phyloP scores from a whole-genome alignment of 2,329 filamentous ascomycete genomes.

The Penicillium palitans region DNA sequence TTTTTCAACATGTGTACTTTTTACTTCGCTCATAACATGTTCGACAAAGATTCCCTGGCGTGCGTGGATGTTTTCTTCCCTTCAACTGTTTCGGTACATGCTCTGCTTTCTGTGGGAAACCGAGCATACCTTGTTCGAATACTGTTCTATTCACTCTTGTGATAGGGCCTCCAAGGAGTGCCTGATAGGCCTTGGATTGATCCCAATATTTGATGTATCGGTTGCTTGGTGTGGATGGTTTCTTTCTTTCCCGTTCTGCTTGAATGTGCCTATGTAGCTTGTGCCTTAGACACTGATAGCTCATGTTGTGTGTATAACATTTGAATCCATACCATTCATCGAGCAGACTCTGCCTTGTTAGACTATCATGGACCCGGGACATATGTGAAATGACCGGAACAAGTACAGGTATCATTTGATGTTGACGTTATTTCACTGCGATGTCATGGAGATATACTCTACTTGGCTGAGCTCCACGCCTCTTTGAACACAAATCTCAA shows the following conservation, averaged over 20 bases:
- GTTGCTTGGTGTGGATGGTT: background rate
- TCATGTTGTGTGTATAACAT: constrained; percentile 24
- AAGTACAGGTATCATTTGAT: constrained; percentile 14
- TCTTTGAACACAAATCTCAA: constrained; percentile 67
- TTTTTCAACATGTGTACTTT: constrained; percentile 25
- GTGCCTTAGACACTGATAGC: background rate
- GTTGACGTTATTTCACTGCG: constrained; percentile 6
- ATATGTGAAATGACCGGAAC: background rate
- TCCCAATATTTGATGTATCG: background rate
- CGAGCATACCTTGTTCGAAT: background rate
- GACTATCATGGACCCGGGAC: background rate
- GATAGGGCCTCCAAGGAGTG: background rate
- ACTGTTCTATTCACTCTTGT: background rate
- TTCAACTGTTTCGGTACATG: constrained; percentile 8
- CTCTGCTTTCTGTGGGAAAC: background rate
- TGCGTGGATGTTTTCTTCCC: constrained; percentile 12
- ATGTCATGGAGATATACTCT: background rate
- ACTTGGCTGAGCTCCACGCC: constrained; percentile 56
- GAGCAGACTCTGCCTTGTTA: background rate
- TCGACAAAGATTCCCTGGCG: constrained; percentile 27
- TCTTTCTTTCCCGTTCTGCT: background rate
- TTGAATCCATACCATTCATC: constrained; percentile 15
- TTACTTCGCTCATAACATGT: constrained; percentile 24
- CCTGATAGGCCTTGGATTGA: background rate
- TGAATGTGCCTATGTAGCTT: background rate